Base-by-base conservation (phyloP, 139 green algal genomes). In the Micromonas commoda region DNA sequence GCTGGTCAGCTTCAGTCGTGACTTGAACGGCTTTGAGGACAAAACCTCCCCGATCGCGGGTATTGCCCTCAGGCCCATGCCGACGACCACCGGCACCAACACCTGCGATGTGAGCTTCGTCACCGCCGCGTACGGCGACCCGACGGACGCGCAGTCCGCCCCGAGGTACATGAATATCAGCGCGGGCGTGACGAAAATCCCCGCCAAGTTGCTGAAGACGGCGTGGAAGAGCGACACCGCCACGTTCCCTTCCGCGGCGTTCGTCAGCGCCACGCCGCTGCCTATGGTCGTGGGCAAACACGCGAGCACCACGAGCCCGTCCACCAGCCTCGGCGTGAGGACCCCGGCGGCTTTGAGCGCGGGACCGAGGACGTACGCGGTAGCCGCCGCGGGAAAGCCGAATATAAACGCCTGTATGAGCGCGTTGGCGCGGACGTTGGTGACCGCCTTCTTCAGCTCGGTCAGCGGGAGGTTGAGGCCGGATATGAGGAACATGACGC, bases 251-350 rank as follows among this genome's bases (percentile, higher is more conserved):
- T 39, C 64, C 64, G 64, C 64, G 64, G 26, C 33, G 13, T 13
- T 38, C 29, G 64, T 71, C 13, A 71, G 33, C 29, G 64, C 64
- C n/a, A 71, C 64, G 13, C 64, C 64, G 13, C 26, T 51, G n/a
- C 64, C 64, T 3, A 71, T 33, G 28, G 64, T 71, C 64, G 64
- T 71, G 2, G 64, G 64, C 3, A 71, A 38, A 13, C 64, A 71
- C 64, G 64, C n/a, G 26, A 71, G 32, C 28, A 71, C 28, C 28
- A 71, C 26, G 13, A 71, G 13, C 4, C 64, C 64, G 33, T 39
- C 28, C 2, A 71, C 64, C 4, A 71, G 13, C 26, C 4, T 38
- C n/a, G 32, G 26, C 28, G 32, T 33, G n/a, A 71, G 33, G 3
- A 37, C 2, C 3, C 16, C 64, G 64, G 3, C 23, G 26, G n/a